These are phyloP conservation scores for Pistacia integerrima DNA, from an alignment of 345 rosid genomes.

Conservation along the genomic window DNA sequence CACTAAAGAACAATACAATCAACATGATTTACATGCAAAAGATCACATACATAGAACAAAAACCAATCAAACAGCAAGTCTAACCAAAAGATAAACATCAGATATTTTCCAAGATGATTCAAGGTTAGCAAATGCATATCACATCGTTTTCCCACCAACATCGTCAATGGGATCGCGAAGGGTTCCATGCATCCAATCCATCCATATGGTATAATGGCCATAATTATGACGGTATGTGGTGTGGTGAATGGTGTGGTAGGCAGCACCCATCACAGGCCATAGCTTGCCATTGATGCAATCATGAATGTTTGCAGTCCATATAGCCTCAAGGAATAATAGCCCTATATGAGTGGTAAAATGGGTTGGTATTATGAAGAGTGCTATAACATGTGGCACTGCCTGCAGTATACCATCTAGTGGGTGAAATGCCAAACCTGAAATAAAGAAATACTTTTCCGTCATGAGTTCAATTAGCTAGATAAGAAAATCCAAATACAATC, in stretches of 20 bases:
- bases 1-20: neutral
- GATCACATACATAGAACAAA: neutral
- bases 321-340: constrained; percentile 73
- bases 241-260: constrained; percentile 97
- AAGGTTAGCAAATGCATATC: constrained; percentile 14
- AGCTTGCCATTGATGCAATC: constrained; percentile 82
- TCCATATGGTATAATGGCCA: constrained; percentile 95
- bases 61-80: neutral
- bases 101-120: neutral
- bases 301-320: constrained; percentile 95
- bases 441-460: neutral
- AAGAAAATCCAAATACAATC: neutral
- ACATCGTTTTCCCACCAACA: constrained; percentile 36
- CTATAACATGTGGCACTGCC: constrained; percentile 81
- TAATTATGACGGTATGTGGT: constrained; percentile 95
- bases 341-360: constrained; percentile 77
- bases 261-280: constrained; percentile 99
- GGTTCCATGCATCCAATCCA: constrained; percentile 98
- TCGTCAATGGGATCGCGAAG: constrained; percentile 71
- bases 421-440: constrained; percentile 87
- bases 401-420: constrained; percentile 93
- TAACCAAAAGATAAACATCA: neutral
- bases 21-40: constrained; percentile 15
- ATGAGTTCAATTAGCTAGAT: neutral
- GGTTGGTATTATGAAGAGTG: constrained; percentile 72